Percentiles rank a stretch among this genome's conserved stretches.
These are phyloP conservation scores for Podaxis carcinomalis DNA, from an alignment of 768 basidiomycete species.

Conservation along the genomic window DNA sequence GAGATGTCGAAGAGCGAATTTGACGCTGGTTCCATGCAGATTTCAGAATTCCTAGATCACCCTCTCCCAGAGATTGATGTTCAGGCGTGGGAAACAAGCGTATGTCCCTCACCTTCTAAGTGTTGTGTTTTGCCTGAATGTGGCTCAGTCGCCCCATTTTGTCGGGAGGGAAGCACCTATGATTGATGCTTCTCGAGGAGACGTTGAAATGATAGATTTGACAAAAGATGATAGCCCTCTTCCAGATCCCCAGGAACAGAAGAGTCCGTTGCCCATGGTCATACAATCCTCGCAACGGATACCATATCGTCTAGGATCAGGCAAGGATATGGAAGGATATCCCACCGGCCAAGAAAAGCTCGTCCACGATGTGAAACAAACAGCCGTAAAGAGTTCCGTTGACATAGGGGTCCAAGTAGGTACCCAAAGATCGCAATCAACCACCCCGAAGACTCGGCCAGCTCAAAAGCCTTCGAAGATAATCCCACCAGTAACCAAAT, in stretches of 20 bases:
- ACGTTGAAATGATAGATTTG: conserved; percentile 39
- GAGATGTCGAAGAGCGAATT: conserved; percentile 5
- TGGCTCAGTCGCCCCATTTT: background rate
- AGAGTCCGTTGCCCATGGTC: background rate
- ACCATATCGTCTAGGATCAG: background rate
- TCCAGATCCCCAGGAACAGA: background rate
- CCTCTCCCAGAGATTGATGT: conserved; percentile 19
- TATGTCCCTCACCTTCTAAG: background rate
- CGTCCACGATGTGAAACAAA: too few relatives aligned
- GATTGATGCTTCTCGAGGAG: conserved; percentile 3
- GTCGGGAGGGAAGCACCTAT: background rate
- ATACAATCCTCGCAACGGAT: conserved; percentile 13
- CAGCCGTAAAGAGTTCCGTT: background rate
- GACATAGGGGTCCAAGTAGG: conserved; percentile 7
- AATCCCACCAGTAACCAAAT: background rate
- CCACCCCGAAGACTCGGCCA: background rate
- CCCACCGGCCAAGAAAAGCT: background rate
- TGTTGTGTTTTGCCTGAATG: background rate
- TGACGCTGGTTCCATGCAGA: background rate
- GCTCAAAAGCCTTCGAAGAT: background rate
- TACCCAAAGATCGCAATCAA: background rate
- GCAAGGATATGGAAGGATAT: background rate
- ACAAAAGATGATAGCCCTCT: conserved; percentile 24
- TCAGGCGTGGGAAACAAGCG: conserved; percentile 22
- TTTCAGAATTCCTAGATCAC: conserved; percentile 1